phyloP scores from a whole-genome alignment of 192 early-diverging fungal species.

The Backusella liffmaniae region DNA sequence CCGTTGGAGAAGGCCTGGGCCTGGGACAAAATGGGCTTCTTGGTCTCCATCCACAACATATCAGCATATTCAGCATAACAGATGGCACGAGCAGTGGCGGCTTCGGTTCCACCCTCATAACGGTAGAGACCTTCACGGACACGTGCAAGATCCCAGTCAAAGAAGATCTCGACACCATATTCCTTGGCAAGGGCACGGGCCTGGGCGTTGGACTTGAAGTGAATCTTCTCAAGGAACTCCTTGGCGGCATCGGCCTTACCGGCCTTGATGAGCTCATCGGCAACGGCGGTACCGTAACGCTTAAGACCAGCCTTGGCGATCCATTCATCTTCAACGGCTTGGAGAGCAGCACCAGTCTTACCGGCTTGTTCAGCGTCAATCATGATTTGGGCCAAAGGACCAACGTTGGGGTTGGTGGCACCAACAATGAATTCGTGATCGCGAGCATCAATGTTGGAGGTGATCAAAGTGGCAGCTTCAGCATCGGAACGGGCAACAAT shows the following conservation, averaged over 20 bases:
- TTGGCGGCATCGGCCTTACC: conserved; percentile 58
- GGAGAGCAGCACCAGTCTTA: conserved; percentile 73
- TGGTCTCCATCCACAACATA: conserved; percentile 98
- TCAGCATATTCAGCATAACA: conserved; percentile 90
- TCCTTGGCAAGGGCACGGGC: conserved; percentile 78
- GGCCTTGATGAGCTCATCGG: conserved; percentile 68
- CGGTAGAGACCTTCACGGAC: conserved; percentile 97
- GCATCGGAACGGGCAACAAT: conserved; percentile 95
- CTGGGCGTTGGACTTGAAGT: conserved; percentile 77
- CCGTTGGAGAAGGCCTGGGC: conserved; percentile 89
- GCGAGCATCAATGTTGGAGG: conserved; percentile 94
- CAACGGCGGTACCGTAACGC: conserved; percentile 83
- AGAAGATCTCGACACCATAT: conserved; percentile 74
- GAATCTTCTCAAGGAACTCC: conserved; percentile 43
- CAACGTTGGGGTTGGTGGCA: conserved; percentile 74
- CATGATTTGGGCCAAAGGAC: conserved; percentile 76
- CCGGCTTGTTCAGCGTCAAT: conserved; percentile 74
- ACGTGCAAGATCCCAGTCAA: conserved; percentile 90
- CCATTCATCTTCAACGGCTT: conserved; percentile 88
- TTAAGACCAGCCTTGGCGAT: conserved; percentile 75
- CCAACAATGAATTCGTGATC: conserved; percentile 98
- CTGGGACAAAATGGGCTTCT: conserved; percentile 90
- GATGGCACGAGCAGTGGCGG: conserved; percentile 79
- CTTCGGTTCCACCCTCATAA: conserved; percentile 94
- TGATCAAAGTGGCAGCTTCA: conserved; percentile 95